phyloP scores from a whole-genome alignment of 495 filamentous ascomycete genomes.

The Cercophora samala region DNA sequence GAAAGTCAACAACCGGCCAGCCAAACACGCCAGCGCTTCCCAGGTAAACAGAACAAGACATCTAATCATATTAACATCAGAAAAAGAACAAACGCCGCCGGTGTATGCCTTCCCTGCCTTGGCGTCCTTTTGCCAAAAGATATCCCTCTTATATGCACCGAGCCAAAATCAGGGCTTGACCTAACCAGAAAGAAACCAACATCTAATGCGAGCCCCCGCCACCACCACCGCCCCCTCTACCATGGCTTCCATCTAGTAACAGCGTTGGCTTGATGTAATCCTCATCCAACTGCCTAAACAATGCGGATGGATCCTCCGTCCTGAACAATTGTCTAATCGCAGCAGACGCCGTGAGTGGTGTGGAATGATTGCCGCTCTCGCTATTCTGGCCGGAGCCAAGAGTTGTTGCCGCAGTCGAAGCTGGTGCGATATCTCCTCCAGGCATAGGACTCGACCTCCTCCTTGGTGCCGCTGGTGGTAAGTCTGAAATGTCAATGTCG shows the following conservation, averaged over 20 bases:
- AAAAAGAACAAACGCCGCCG: background rate
- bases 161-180: background rate
- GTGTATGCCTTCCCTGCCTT: background rate
- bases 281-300: constrained; percentile 93
- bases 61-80: background rate
- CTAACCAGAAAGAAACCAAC: background rate
- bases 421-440: constrained; percentile 4
- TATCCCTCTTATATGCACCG: background rate
- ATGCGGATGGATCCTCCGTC: constrained; percentile 80
- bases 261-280: constrained; percentile 94
- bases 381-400: constrained; percentile 17
- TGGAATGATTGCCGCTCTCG: constrained; percentile 34
- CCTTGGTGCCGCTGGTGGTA: constrained; percentile 49
- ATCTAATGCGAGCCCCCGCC: constrained; percentile 17
- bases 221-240: constrained; percentile 24
- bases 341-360: constrained; percentile 65
- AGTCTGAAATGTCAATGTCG: constrained; percentile 63
- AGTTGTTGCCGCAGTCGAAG: constrained; percentile 21
- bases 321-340: constrained; percentile 63
- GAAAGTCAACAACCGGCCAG: too few relatives aligned
- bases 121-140: background rate
- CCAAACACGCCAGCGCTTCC: background rate
- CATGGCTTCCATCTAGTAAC: constrained; percentile 63
- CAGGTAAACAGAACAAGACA: background rate
- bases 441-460: constrained; percentile 56